Percentiles rank a stretch among this genome's conserved stretches.
Conservation (phyloP, 257 asterid genomes). For the Solanum chmielewskii region DNA sequence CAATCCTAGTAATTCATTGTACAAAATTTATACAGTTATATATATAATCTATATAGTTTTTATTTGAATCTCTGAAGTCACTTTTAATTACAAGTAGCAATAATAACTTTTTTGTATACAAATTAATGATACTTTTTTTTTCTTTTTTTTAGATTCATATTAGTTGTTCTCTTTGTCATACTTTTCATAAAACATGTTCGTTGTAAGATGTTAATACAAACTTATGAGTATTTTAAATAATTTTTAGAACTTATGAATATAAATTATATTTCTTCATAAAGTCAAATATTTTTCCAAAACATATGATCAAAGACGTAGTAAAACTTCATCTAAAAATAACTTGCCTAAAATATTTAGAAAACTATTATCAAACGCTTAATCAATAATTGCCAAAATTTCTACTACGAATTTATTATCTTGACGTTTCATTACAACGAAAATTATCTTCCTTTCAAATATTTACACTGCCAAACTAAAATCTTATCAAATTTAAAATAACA, state of each 20-base stretch:
- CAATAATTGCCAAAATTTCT: neutral
- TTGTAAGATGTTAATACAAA: neutral
- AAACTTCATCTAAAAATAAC: neutral
- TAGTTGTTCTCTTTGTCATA: neutral
- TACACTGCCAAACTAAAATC: neutral
- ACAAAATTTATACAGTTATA: neutral
- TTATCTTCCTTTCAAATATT: neutral
- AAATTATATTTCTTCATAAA: neutral
- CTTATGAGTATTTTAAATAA: neutral
- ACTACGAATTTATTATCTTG: neutral
- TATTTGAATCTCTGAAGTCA: neutral
- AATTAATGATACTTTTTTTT: too few species aligned
- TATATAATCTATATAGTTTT: too few species aligned
- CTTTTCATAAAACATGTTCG: neutral
- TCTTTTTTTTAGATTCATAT: too few species aligned
- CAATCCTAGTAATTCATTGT: neutral
- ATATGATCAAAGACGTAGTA: neutral
- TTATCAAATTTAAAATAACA: neutral
- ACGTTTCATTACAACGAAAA: neutral
- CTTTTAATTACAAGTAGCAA: neutral
- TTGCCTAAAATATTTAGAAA: neutral
- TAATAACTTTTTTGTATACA: too few species aligned
- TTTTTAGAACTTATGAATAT: too few species aligned
- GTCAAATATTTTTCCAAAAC: neutral
- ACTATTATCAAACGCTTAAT: neutral